These are phyloP conservation scores for Eimeria acervulina DNA, from an alignment of 169 alveolate genomes.

Conservation along the genomic window DNA sequence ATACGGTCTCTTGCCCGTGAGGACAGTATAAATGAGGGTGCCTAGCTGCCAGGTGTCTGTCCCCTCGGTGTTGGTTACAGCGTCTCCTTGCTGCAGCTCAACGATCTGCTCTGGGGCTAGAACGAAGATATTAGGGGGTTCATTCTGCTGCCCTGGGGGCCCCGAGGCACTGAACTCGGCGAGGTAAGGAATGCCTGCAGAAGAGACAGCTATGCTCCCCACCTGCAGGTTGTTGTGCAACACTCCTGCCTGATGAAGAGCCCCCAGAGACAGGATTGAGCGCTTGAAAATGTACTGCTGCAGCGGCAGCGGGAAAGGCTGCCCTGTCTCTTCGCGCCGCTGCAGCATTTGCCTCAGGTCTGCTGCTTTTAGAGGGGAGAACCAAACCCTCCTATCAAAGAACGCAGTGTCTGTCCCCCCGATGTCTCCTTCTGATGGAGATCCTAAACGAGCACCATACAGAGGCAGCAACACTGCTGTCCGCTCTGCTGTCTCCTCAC, in stretches of 20 bases:
- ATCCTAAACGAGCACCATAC: background rate
- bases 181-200: background rate
- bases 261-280: background rate
- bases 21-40: background rate
- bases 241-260: background rate
- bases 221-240: background rate
- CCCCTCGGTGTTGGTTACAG: slow-evolving; percentile 3
- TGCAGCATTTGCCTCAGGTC: slow-evolving; percentile 14
- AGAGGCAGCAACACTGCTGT: slow-evolving; percentile 12
- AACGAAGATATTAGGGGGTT: background rate
- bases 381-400: slow-evolving; percentile 28
- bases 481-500: slow-evolving; percentile 17
- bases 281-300: background rate
- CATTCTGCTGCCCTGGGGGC: background rate
- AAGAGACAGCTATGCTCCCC: background rate
- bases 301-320: slow-evolving; percentile 11
- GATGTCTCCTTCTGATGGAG: background rate
- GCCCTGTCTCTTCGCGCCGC: background rate
- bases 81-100: background rate
- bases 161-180: slow-evolving; percentile 20
- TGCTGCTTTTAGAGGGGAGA: background rate
- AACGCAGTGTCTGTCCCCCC: slow-evolving; percentile 27
- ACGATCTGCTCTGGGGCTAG: slow-evolving; percentile 15
- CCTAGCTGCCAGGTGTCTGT: slow-evolving; percentile 56
- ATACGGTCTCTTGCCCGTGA: background rate